Base-by-base conservation (phyloP, 768 basidiomycete species). In the Tylopilus subfusipes region DNA sequence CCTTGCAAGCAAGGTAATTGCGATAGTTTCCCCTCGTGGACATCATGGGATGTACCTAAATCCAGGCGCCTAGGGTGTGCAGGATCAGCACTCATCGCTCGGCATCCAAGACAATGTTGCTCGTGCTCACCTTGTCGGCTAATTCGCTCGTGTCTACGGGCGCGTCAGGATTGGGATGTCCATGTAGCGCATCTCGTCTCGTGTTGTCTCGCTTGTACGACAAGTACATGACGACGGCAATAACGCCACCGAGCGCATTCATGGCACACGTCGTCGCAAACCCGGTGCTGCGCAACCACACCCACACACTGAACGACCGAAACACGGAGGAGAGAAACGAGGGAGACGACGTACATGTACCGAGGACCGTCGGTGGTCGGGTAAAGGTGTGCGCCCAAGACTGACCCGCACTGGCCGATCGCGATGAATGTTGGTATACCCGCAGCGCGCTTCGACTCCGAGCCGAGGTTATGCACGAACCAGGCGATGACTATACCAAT, bases 341-440 rank as follows among this genome's bases (percentile, higher is more conserved):
- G 3, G 21, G 18, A 19, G 16, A 24, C 18, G 22, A 57, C 83
- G 59, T 47, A 88, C 87, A 79, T 79, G 58, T 88, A 90, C 36
- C 71, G 70, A 1, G 88, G 88, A 0, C 82, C 81, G 36, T 88
- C 82, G 0, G 76, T 75, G 16, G 76, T 71, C 0, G 87, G 88
- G 68, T 82, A 90, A 13, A 90, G 72, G 54, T 88, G 86, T 0
- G 86, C 79, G n/a, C 86, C 88, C n/a, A 88, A 74, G 44, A 88
- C 71, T 56, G 86, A 86, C 13, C 87, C 88, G 48, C 86, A 82
- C 63, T 90, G 88, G 0, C 88, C 88, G 34, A 90, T 88, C 12
- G 85, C 79, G 83, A 88, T 88, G 64, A 89, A 88, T 71, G 87
- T 78, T 10, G 86, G 86, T 30, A 88, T 85, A 0, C 88, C 88